These are phyloP conservation scores for Geotrichum europaeum DNA, from an alignment of 1,139 yeast genomes.

Conservation along the genomic window DNA sequence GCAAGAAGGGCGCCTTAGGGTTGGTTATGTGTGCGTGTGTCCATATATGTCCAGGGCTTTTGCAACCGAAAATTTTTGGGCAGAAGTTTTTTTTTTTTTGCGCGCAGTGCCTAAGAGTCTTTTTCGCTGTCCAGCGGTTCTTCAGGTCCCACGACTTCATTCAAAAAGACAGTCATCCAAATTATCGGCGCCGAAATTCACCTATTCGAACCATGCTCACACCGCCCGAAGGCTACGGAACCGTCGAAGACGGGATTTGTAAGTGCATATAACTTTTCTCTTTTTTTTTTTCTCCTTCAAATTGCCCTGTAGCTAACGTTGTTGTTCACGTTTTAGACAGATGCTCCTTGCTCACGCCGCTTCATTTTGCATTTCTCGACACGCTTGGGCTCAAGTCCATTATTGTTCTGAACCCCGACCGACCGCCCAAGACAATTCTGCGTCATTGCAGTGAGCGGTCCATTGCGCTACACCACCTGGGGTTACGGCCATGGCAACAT, in stretches of 20 bases:
- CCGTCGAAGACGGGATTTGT: slow-evolving; percentile 51
- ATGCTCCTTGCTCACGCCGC: slow-evolving; percentile 52
- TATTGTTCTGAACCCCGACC: slow-evolving; percentile 52
- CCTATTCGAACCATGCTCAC: slow-evolving; percentile 40
- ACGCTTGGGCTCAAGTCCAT: slow-evolving; percentile 71
- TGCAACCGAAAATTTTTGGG: neutral
- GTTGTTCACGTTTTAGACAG: slow-evolving; percentile 32
- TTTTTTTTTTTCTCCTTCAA: neutral
- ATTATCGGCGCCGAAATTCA: neutral
- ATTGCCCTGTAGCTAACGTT: neutral
- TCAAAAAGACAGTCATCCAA: too few relatives aligned
- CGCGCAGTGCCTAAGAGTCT: neutral
- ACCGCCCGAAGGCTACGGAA: slow-evolving; percentile 56
- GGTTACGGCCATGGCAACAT: slow-evolving; percentile 35
- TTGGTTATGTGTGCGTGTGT: neutral
- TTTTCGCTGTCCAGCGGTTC: too few relatives aligned
- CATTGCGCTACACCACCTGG: slow-evolving; percentile 34
- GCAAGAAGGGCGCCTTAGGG: neutral
- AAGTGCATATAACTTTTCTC: neutral
- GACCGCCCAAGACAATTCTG: slow-evolving; percentile 49
- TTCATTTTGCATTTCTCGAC: slow-evolving; percentile 71
- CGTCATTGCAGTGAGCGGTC: slow-evolving; percentile 39
- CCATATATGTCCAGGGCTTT: neutral
- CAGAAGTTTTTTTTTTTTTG: neutral
- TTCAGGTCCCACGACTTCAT: too few relatives aligned